These are phyloP conservation scores for Annona squamosa DNA, from an alignment of 164 flowering plant species.

Conservation along the genomic window DNA sequence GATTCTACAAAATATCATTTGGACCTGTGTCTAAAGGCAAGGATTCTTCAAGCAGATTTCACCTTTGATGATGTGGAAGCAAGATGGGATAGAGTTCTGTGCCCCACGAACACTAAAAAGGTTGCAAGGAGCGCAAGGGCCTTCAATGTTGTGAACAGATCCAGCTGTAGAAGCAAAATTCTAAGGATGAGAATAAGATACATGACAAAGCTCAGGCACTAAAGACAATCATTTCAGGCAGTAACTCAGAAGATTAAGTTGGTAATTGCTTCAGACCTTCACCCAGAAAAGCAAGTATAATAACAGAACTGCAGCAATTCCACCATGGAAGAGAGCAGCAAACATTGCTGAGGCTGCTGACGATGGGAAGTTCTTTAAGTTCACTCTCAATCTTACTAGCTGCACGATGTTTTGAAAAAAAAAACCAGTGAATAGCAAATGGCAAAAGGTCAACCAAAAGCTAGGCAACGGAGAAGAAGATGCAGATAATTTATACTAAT, in stretches of 20 bases:
- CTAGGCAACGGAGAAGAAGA: not conserved
- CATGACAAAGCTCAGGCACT: not conserved
- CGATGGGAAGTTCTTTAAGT: conserved; percentile 77
- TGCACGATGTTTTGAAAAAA: conserved; percentile 18
- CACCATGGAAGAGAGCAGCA: conserved; percentile 74
- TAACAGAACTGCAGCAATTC: conserved; percentile 70
- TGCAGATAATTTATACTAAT: not conserved
- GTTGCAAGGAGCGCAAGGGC: conserved; percentile 60
- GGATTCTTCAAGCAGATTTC: conserved; percentile 57
- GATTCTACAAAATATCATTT: conserved; percentile 2
- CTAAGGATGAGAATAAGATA: not conserved
- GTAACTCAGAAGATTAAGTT: not conserved
- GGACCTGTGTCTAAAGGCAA: not conserved
- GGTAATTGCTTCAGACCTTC: conserved; percentile 45
- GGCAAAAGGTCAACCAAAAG: not conserved
- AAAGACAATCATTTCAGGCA: not conserved
- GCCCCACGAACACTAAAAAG: conserved; percentile 77
- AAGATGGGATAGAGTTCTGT: conserved; percentile 71
- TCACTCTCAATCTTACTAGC: conserved; percentile 67
- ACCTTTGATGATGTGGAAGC: conserved; percentile 72
- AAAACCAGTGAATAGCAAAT: not conserved
- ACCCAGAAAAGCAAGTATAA: conserved; percentile 88
- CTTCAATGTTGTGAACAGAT: conserved; percentile 87
- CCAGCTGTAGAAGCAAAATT: conserved; percentile 46
- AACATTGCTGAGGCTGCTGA: conserved; percentile 59